Evolutionary conservation across 1,284 basidiomycete species (phyloP).

Genomic region (Melanopsichium pennsylvanicum): DNA sequence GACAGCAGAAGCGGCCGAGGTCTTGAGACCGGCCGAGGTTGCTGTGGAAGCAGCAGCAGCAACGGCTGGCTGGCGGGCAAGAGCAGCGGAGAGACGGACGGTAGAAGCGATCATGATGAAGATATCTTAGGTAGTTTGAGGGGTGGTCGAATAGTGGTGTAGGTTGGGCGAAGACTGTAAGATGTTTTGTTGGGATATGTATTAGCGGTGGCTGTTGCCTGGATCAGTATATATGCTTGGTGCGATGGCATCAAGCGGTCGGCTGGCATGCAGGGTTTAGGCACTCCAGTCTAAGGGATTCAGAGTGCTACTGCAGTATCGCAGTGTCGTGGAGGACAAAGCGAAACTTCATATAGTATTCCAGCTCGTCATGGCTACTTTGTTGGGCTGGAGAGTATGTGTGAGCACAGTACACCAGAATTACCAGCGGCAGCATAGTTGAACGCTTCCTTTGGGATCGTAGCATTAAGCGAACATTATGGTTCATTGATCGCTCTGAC

Average conservation of each 20-base stretch:
- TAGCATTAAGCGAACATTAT: slow-evolving; percentile 14
- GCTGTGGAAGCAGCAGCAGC: slow-evolving; percentile 22
- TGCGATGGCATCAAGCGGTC: not conserved
- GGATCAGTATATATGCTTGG: slow-evolving; percentile 11
- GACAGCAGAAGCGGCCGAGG: slow-evolving; percentile 30
- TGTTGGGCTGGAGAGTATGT: too few relatives aligned
- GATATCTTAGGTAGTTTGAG: too few relatives aligned
- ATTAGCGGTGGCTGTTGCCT: not conserved
- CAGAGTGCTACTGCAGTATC: not conserved
- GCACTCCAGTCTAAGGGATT: not conserved
- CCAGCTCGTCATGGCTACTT: not conserved
- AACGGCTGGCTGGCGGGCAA: slow-evolving; percentile 38
- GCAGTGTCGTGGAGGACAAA: not conserved
- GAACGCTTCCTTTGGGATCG: too few relatives aligned
- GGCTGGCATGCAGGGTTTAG: not conserved
- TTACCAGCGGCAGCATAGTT: too few relatives aligned
- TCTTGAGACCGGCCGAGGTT: slow-evolving; percentile 40
- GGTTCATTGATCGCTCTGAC: slow-evolving; percentile 12
- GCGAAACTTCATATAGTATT: not conserved
- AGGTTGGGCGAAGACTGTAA: too few relatives aligned
- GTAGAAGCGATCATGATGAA: slow-evolving; percentile 40
- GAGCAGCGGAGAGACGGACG: slow-evolving; percentile 43
- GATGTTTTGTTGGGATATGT: not conserved
- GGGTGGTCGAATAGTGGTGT: too few relatives aligned
- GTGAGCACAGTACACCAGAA: too few relatives aligned